Conservation (phyloP, 2,329 filamentous ascomycete species). For the Aspergillus eucalypticola region DNA sequence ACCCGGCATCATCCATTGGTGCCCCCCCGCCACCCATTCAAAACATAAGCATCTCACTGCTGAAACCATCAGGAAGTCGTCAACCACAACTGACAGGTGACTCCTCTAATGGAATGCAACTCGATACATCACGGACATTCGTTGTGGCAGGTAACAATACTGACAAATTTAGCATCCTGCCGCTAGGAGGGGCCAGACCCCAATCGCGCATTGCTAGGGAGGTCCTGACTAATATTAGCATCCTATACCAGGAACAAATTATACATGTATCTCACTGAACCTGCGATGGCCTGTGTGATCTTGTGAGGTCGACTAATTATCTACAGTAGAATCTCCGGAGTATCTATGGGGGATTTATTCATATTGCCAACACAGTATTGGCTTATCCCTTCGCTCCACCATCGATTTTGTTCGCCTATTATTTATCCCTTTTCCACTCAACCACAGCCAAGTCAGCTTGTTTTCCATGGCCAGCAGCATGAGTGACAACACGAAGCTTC, state of each 20-base stretch:
- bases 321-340: too few species aligned
- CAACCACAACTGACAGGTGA: constrained; percentile 1
- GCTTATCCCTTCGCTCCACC: background rate
- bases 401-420: background rate
- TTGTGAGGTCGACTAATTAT: background rate
- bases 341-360: too few species aligned
- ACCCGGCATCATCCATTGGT: background rate
- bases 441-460: background rate
- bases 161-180: constrained; percentile 7
- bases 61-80: background rate
- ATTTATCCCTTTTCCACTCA: background rate
- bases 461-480: background rate
- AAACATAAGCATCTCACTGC: background rate
- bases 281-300: background rate
- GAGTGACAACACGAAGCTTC: background rate
- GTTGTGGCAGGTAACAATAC: constrained; percentile 5
- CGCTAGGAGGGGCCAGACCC: constrained; percentile 18
- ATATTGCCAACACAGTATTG: too few species aligned
- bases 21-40: background rate
- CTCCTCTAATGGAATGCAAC: constrained; percentile 3
- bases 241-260: background rate
- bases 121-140: constrained; percentile 4
- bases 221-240: constrained; percentile 6
- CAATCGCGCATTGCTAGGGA: constrained; percentile 5
- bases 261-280: constrained; percentile 3